A percentile compares a stretch with the other conserved stretches of the same genome.
Conservation (phyloP, 225 moss, liverwort and hornwort genomes). For the Sphagnum tenellum region DNA sequence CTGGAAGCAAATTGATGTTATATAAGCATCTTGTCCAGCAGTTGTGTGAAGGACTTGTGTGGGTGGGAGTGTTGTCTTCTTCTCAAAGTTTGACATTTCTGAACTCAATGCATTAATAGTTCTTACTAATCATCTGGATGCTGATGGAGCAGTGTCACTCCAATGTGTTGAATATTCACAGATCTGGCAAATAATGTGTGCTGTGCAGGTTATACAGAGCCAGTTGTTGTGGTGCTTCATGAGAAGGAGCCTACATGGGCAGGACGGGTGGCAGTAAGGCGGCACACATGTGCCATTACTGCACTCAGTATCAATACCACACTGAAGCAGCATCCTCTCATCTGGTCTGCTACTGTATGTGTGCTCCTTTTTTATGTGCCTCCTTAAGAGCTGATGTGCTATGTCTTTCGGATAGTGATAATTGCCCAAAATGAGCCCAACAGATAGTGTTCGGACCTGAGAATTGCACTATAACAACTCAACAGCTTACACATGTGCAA, state of each 20-base stretch:
- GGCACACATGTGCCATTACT: slow-evolving; percentile 79
- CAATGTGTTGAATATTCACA: not conserved
- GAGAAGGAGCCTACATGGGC: slow-evolving; percentile 98
- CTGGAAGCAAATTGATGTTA: no score
- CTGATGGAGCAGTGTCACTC: no score
- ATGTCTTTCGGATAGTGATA: no score
- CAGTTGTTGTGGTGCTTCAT: slow-evolving; percentile 81
- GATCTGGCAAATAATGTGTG: not conserved
- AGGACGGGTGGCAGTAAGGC: slow-evolving; percentile 85
- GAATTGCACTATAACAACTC: not conserved
- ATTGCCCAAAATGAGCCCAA: no score
- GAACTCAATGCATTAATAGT: no score
- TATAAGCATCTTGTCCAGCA: no score
- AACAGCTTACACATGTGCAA: no score
- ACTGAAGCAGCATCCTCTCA: slow-evolving; percentile 90
- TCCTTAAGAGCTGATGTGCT: no score
- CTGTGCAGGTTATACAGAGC: slow-evolving; percentile 72
- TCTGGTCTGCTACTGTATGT: slow-evolving; percentile 90
- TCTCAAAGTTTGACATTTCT: no score
- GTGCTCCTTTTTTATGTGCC: slow-evolving; percentile 22
- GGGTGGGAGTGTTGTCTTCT: no score
- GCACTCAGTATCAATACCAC: slow-evolving; percentile 96
- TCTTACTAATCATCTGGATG: no score
- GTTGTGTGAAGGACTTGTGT: no score
- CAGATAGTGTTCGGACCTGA: not conserved